Evolutionary conservation across 2,329 filamentous ascomycete genomes (phyloP).

Genomic region (Rhynchosporium graminicola): DNA sequence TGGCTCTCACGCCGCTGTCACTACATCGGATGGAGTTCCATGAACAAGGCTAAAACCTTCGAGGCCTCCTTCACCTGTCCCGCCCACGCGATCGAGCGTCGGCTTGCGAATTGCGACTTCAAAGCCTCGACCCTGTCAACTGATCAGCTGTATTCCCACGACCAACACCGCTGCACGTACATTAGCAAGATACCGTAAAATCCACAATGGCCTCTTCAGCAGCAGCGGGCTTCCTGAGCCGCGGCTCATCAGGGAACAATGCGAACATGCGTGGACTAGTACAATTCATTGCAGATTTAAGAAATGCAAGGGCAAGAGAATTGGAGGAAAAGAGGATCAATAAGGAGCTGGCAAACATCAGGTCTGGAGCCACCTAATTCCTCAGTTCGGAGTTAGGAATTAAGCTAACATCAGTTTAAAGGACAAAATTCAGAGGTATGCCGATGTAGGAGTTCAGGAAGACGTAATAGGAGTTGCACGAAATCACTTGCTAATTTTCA

Average conservation of each 20-base stretch:
- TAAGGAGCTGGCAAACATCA: conserved; percentile 97
- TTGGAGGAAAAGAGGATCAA: conserved; percentile 99
- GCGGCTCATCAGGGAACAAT: conserved; percentile 61
- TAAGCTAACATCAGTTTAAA: conserved; percentile 40
- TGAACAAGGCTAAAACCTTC: conserved; percentile 31
- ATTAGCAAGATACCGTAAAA: neutral
- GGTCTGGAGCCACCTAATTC: conserved; percentile 49
- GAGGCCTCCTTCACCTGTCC: conserved; percentile 26
- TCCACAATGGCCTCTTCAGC: conserved; percentile 38
- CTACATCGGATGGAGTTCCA: conserved; percentile 35
- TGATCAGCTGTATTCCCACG: neutral
- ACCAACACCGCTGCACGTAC: neutral
- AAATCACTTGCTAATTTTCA: conserved; percentile 25
- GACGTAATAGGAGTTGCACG: neutral
- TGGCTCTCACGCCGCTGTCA: conserved; percentile 31
- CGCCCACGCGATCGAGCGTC: neutral
- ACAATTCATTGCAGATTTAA: conserved; percentile 95
- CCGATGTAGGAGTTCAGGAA: neutral
- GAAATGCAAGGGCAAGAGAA: conserved; percentile 92
- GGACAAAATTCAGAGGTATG: conserved; percentile 89
- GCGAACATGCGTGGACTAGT: conserved; percentile 81
- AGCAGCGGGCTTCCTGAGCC: conserved; percentile 61
- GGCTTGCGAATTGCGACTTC: conserved; percentile 8
- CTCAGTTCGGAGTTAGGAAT: conserved; percentile 12
- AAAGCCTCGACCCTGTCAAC: conserved; percentile 3